These are phyloP conservation scores for Rhododendron griersonianum DNA, from an alignment of 148 eudicot species.

Conservation along the genomic window DNA sequence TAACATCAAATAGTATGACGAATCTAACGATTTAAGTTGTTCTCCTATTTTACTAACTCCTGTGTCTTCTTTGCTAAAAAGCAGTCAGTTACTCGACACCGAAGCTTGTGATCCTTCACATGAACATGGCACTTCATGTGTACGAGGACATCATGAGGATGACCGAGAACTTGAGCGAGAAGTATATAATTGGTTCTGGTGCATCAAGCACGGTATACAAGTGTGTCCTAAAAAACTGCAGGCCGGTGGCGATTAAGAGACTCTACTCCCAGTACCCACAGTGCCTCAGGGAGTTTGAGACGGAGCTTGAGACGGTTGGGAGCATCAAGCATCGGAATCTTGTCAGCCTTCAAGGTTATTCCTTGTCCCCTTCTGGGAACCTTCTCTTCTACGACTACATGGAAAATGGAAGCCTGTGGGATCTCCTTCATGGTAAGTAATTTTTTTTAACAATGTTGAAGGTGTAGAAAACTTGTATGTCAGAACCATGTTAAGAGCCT, in stretches of 20 bases:
- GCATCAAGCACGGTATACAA: slow-evolving; percentile 98
- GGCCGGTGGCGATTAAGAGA: slow-evolving; percentile 88
- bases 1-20: neutral
- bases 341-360: slow-evolving; percentile 92
- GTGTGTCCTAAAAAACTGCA: slow-evolving; percentile 94
- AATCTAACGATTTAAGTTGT: neutral
- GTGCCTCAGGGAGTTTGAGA: slow-evolving; percentile 86
- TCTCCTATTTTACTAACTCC: neutral
- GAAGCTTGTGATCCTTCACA: slow-evolving; percentile 93
- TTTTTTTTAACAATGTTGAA: neutral
- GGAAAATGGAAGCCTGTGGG: slow-evolving; percentile 99
- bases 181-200: slow-evolving; percentile 87
- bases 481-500: neutral
- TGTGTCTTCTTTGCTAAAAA: neutral
- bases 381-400: slow-evolving; percentile 97
- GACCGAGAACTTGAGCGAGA: slow-evolving; percentile 97
- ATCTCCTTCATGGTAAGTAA: slow-evolving; percentile 84
- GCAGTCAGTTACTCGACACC: slow-evolving; percentile 79
- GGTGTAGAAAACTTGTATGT: neutral
- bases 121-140: slow-evolving; percentile 99
- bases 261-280: slow-evolving; percentile 77
- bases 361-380: slow-evolving; percentile 83
- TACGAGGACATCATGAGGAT: slow-evolving; percentile 98
- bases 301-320: slow-evolving; percentile 91
- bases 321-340: slow-evolving; percentile 95